Base-by-base conservation (phyloP, 2,329 filamentous ascomycete species). In the Cercospora zeae-maydis region DNA sequence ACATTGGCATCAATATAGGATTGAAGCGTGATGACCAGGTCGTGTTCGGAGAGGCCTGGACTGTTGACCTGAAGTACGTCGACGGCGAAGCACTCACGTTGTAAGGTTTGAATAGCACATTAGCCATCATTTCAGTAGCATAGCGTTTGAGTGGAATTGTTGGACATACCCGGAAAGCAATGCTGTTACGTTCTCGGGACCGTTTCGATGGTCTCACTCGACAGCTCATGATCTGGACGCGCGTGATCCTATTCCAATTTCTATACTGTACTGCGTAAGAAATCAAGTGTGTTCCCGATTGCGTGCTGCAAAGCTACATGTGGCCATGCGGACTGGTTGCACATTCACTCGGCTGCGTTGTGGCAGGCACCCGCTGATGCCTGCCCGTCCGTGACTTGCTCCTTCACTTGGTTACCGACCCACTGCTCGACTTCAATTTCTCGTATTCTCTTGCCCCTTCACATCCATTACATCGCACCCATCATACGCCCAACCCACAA, bases 11-110 rank as follows among this genome's bases (percentile, higher is more conserved):
- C 13, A 88, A 91, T 62, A 85, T 89, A 3, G 91, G 92, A 3
- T 96, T 93, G 89, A 89, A 88, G 73, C 86, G 92, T 56, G 86
- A 92, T 19, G 88, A 91, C 67, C 92, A 92, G 0, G 88, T 97
- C 61, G 92, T 93, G 71, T 98, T 97, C 80, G 92, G 91, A 24
- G 87, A 88, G 63, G 86, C 88, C 67, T 98, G 93, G 93, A 87
- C 95, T 66, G 82, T 96, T 13, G 86, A 70, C 24, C 31, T 75
- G 51, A 67, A 64, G 52, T 73, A 66, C 42, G 53, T 69, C 51
- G 70, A 68, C 36, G 66, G 59, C 24, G 56, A 56, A 27, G 37
- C 54, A 30, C 21, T n/a, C 39, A 24, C 30, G 47, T 34, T 34
- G 45, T 45, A 58, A 21, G 55, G 30, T 39, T 21, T 33, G 55